Evolutionary conservation across 192 early-diverging fungal genomes (phyloP).

Genomic region (Backusella morwellensis): DNA sequence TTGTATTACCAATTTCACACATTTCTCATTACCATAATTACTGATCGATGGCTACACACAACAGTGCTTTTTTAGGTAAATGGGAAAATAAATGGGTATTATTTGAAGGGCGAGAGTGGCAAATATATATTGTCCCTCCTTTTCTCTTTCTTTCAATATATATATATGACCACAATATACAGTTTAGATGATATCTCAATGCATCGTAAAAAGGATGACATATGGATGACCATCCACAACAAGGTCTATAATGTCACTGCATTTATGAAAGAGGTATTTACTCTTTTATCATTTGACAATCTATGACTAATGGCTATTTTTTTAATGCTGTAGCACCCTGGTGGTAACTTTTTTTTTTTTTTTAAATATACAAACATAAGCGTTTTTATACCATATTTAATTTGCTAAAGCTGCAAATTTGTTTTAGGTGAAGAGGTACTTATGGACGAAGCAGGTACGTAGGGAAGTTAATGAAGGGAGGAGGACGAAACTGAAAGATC

Average conservation of each 20-base stretch:
- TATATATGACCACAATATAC: not conserved
- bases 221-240: constrained; percentile 75
- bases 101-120: too few relatives aligned
- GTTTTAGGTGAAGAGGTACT: not conserved
- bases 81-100: too few relatives aligned
- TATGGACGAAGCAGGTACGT: not conserved
- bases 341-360: not conserved
- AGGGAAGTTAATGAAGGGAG: too few relatives aligned
- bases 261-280: constrained; percentile 64
- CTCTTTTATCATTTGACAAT: not conserved
- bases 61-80: not conserved
- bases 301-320: constrained; percentile 69
- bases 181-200: constrained; percentile 61
- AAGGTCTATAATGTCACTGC: constrained; percentile 74
- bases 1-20: not conserved
- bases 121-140: too few relatives aligned
- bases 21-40: not conserved
- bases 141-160: not conserved
- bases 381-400: not conserved
- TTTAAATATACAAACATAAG: not conserved
- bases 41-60: not conserved
- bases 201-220: constrained; percentile 67
- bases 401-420: too few relatives aligned
- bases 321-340: constrained; percentile 46
- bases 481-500: not conserved